phyloP scores from a whole-genome alignment of 768 basidiomycete species.

The Hortiboletus campestris region DNA sequence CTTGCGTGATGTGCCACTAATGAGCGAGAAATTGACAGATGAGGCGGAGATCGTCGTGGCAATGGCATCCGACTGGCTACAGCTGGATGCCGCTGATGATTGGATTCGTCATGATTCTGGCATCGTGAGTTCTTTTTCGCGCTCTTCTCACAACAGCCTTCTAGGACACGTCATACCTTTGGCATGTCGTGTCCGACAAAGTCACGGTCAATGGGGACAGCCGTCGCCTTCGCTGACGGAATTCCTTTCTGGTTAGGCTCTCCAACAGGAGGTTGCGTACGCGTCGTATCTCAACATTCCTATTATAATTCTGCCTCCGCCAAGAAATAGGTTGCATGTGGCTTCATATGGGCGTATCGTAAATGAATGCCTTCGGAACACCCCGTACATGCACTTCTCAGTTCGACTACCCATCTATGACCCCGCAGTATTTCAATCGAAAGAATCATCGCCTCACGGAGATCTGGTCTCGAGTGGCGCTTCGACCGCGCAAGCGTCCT shows the following conservation, averaged over 20 bases:
- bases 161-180: slow-evolving; percentile 8
- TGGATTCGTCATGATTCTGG: slow-evolving; percentile 96
- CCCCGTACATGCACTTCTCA: slow-evolving; percentile 75
- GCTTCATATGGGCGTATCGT: slow-evolving; percentile 93
- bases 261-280: slow-evolving; percentile 90
- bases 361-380: slow-evolving; percentile 68
- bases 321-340: slow-evolving; percentile 76
- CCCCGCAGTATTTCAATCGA: slow-evolving; percentile 55
- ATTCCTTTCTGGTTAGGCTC: slow-evolving; percentile 53
- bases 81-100: slow-evolving; percentile 88
- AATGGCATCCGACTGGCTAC: slow-evolving; percentile 91
- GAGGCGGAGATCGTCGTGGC: slow-evolving; percentile 71
- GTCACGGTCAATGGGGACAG: slow-evolving; percentile 21
- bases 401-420: slow-evolving; percentile 83
- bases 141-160: slow-evolving; percentile 6
- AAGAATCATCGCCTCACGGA: slow-evolving; percentile 26
- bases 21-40: slow-evolving; percentile 42
- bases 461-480: slow-evolving; percentile 31
- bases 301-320: slow-evolving; percentile 85
- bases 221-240: slow-evolving; percentile 11
- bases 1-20: slow-evolving; percentile 16
- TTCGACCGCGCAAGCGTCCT: slow-evolving; percentile 19
- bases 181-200: slow-evolving; percentile 15
- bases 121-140: slow-evolving; percentile 57
- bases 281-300: slow-evolving; percentile 89